Evolutionary conservation across 2,329 filamentous ascomycete species (phyloP).

Genomic region (Anthostomella pinea): DNA sequence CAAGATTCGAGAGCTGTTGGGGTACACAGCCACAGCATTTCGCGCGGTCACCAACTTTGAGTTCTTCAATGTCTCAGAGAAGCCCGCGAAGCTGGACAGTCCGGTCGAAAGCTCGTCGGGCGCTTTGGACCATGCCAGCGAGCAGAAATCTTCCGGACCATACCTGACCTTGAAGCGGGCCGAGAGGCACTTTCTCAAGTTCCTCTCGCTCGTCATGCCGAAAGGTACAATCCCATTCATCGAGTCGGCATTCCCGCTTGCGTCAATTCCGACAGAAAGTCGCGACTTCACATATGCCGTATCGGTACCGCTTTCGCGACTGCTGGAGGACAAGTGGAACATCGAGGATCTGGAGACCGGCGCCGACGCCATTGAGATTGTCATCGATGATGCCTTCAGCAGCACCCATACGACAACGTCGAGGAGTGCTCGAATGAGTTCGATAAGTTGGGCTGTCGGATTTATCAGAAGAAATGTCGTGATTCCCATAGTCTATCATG

Average conservation of each 20-base stretch:
- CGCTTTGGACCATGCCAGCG: constrained; percentile 23
- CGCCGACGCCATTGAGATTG: constrained; percentile 64
- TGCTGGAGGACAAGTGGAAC: constrained; percentile 53
- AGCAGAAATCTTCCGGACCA: constrained; percentile 46
- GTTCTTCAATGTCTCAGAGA: constrained; percentile 72
- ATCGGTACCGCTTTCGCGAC: constrained; percentile 55
- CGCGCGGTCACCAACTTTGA: constrained; percentile 69
- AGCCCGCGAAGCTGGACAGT: constrained; percentile 29
- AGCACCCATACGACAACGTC: no score
- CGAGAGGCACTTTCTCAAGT: constrained; percentile 67
- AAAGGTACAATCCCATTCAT: constrained; percentile 54
- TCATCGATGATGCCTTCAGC: constrained; percentile 39
- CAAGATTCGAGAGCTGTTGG: constrained; percentile 57
- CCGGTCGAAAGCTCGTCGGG: constrained; percentile 2
- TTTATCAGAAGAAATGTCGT: constrained; percentile 62
- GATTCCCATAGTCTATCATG: constrained; percentile 55
- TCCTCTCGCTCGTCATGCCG: constrained; percentile 60
- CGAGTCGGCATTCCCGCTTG: constrained; percentile 64
- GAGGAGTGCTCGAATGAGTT: constrained; percentile 44
- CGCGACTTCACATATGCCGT: constrained; percentile 66
- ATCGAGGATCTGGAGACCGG: constrained; percentile 65
- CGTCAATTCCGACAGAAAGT: constrained; percentile 57
- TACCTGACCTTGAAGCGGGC: constrained; percentile 67
- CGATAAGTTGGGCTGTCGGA: constrained; percentile 57
- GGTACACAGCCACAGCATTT: constrained; percentile 56